A percentile compares a stretch with the other conserved stretches of the same genome.
Conservation (phyloP, 495 filamentous ascomycete species). For the Patellaria atrata region DNA sequence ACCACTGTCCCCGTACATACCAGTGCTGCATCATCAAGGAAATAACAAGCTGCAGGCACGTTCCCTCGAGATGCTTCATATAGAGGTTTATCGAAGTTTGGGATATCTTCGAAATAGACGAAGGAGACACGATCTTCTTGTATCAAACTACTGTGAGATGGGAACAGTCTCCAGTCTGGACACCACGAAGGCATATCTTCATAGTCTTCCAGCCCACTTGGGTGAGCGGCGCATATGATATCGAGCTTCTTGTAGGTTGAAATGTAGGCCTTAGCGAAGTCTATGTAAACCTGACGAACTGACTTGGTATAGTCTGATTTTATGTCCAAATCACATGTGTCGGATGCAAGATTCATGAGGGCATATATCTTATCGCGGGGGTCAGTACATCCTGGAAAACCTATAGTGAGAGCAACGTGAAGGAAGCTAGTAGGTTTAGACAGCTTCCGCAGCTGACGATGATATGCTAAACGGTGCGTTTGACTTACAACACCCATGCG, state of each 20-base stretch:
- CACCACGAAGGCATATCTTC: background rate
- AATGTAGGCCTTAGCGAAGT: background rate
- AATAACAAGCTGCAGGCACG: background rate
- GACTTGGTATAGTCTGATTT: background rate
- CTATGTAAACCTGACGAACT: background rate
- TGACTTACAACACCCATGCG: background rate
- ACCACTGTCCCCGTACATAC: background rate
- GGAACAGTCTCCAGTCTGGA: background rate
- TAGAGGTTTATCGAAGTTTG: background rate
- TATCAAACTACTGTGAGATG: background rate
- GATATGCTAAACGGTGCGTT: background rate
- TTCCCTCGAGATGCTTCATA: background rate
- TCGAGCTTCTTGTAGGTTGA: background rate
- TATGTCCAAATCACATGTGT: background rate
- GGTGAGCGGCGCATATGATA: constrained; percentile 1
- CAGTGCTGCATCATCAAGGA: background rate
- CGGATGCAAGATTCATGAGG: background rate
- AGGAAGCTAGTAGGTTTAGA: background rate
- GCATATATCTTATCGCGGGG: background rate
- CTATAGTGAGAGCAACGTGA: background rate
- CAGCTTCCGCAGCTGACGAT: background rate
- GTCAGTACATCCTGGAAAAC: background rate
- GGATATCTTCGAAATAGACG: background rate
- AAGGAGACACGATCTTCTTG: background rate
- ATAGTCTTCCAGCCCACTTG: background rate